These are phyloP conservation scores for Penicillium coffeae DNA, from an alignment of 495 filamentous ascomycete species.

Conservation along the genomic window DNA sequence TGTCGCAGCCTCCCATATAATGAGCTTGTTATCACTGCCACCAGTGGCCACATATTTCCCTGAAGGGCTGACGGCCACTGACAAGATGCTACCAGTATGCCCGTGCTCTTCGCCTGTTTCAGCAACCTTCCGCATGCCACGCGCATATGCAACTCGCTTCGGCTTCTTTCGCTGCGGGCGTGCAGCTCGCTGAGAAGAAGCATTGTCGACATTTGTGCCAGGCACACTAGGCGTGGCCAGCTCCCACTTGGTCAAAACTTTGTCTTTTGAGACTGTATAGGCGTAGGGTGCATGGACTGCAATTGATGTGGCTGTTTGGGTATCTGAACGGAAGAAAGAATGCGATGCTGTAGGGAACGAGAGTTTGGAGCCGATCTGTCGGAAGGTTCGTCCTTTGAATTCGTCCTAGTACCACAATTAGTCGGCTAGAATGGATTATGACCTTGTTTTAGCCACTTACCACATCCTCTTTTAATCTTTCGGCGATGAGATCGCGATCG, in stretches of 20 bases:
- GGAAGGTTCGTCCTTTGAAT: slow-evolving; percentile 84
- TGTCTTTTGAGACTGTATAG: slow-evolving; percentile 86
- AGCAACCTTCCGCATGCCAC: slow-evolving; percentile 59
- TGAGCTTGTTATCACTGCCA: slow-evolving; percentile 71
- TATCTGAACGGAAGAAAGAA: slow-evolving; percentile 71
- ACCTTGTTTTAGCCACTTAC: slow-evolving; percentile 46
- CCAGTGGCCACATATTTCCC: slow-evolving; percentile 91
- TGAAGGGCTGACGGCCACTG: slow-evolving; percentile 79
- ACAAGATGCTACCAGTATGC: slow-evolving; percentile 71
- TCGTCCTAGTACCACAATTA: slow-evolving; percentile 55
- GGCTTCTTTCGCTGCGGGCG: slow-evolving; percentile 67
- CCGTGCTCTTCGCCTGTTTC: slow-evolving; percentile 64
- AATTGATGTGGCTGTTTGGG: slow-evolving; percentile 72
- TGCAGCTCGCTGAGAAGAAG: slow-evolving; percentile 58
- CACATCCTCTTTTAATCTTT: slow-evolving; percentile 84
- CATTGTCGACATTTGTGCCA: slow-evolving; percentile 38
- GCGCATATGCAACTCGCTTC: slow-evolving; percentile 61
- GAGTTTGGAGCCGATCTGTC: slow-evolving; percentile 66
- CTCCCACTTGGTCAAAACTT: slow-evolving; percentile 82
- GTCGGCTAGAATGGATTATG: background rate
- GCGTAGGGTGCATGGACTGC: slow-evolving; percentile 72
- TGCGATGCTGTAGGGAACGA: slow-evolving; percentile 58
- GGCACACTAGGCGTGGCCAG: slow-evolving; percentile 43
- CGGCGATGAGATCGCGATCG: slow-evolving; percentile 85
- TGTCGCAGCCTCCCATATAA: slow-evolving; percentile 79